Percentiles rank a stretch among this genome's conserved stretches.
These are phyloP conservation scores for Boletus tomentosulus DNA, from an alignment of 768 basidiomycete species.

Conservation along the genomic window DNA sequence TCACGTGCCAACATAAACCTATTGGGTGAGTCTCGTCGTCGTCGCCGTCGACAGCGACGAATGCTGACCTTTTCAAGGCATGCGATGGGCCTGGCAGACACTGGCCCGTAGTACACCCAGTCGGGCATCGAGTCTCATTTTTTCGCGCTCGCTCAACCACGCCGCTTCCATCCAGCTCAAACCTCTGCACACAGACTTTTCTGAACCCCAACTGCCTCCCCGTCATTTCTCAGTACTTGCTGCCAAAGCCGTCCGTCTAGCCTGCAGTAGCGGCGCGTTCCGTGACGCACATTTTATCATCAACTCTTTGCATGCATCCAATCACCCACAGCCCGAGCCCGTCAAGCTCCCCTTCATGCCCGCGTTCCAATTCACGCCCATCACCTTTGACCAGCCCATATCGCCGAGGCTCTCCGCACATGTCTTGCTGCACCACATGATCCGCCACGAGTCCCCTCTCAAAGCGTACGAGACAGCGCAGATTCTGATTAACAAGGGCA, in stretches of 20 bases:
- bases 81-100: slow-evolving; percentile 65
- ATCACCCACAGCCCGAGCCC: slow-evolving; percentile 1
- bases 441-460: slow-evolving; percentile 46
- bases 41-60: background rate
- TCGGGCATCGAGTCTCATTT: background rate
- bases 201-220: too few species aligned
- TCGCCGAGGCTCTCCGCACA: slow-evolving; percentile 62
- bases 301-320: slow-evolving; percentile 51
- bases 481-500: slow-evolving; percentile 50
- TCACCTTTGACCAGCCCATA: slow-evolving; percentile 47
- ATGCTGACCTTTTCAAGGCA: slow-evolving; percentile 34
- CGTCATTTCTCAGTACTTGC: slow-evolving; percentile 32
- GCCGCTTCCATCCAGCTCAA: background rate
- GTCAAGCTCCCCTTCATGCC: slow-evolving; percentile 23
- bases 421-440: slow-evolving; percentile 57
- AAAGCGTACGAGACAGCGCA: slow-evolving; percentile 49
- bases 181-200: background rate
- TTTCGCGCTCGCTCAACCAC: background rate
- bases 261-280: slow-evolving; percentile 39
- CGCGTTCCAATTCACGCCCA: slow-evolving; percentile 34
- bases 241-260: slow-evolving; percentile 48
- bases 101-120: slow-evolving; percentile 38
- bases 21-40: slow-evolving; percentile 14
- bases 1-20: slow-evolving; percentile 20
- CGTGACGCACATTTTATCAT: slow-evolving; percentile 54